Base-by-base conservation (phyloP, 2,329 filamentous ascomycete genomes). In the Lachnellula cervina region DNA sequence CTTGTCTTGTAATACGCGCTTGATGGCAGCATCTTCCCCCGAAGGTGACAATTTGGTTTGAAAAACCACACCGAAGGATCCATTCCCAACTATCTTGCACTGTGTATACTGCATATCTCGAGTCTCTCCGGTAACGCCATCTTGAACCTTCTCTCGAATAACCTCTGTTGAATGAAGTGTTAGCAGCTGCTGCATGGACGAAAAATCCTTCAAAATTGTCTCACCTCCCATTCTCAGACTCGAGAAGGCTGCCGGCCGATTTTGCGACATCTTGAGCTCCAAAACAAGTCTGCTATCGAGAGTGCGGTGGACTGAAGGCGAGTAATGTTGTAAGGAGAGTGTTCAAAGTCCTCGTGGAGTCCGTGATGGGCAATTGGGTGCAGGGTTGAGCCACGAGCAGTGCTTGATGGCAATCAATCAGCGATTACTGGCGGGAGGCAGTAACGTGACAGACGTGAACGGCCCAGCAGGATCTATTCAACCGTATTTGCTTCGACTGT, bases 1-100 rank as follows among this genome's bases (percentile, higher is more conserved):
- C 81, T 99, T 99, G 81, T 99, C 94, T 72, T 99, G 94, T 57
- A 99, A 83, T 58, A 99, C 94, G 68, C 94, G 88, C 81, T 99
- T 99, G 80, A 99, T 99, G 72, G 94, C 94, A 52, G 94, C 94
- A 77, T 99, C 94, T 75, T 99, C 94, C 62, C 93, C 93, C 62
- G 89, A 94, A n/a, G 94, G 94, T 59, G 93, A 93, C 68, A 99
- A 83, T 79, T 97, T 97, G 56, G 94, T 99, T 78, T 99, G 94
- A 75, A 99, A 99, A 63, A 99, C 94, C 50, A 99, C 93, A 63
- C 94, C 94, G 67, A 99, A 99, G 37, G 93, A 97, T 65, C 94
- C 94, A 77, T 99, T 99, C 73, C 94, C 94, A 49, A 99, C 94
- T 69, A 99, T 97, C 79, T 99, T 99, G 80, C 93, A 97, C 73